Evolutionary conservation across 2,329 filamentous ascomycete genomes (phyloP).

Genomic region (Diaporthe vexans): DNA sequence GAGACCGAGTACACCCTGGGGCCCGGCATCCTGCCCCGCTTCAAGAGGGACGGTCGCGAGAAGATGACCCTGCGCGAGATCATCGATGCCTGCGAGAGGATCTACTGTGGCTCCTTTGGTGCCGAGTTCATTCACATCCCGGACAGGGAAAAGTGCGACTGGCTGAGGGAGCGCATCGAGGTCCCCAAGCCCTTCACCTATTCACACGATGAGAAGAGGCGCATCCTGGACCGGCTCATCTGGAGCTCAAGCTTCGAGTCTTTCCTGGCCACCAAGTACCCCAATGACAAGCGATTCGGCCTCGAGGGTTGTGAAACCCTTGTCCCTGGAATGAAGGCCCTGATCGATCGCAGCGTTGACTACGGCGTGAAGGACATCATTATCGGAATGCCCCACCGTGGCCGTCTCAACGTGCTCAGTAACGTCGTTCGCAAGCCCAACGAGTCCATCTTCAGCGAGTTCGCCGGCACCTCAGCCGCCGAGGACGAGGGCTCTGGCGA

Average conservation of each 20-base stretch:
- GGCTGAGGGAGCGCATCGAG: constrained; percentile 95
- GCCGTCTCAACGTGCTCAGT: constrained; percentile 95
- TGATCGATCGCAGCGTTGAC: constrained; percentile 98
- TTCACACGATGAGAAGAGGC: constrained; percentile 97
- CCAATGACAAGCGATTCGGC: constrained; percentile 99
- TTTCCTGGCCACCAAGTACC: constrained; percentile 97
- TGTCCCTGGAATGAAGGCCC: constrained; percentile 98
- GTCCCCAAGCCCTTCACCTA: constrained; percentile 96
- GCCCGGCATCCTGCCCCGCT: constrained; percentile 94
- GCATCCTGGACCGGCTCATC: constrained; percentile 96
- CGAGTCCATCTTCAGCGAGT: constrained; percentile 99
- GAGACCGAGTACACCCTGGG: constrained; percentile 93
- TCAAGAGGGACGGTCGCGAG: constrained; percentile 87
- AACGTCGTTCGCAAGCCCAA: constrained; percentile 99
- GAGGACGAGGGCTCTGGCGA: constrained; percentile 97
- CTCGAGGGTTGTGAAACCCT: constrained; percentile 97
- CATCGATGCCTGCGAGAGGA: constrained; percentile 90
- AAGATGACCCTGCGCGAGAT: constrained; percentile 99
- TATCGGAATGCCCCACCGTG: constrained; percentile 99
- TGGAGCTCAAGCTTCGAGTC: constrained; percentile 98
- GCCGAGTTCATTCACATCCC: constrained; percentile 99
- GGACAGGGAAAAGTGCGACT: constrained; percentile 97
- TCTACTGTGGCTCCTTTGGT: constrained; percentile 98
- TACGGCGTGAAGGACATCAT: constrained; percentile 99
- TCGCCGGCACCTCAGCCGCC: constrained; percentile 87